Conservation (phyloP, 176 grass and related monocot genomes). For the Eragrostis curvula region DNA sequence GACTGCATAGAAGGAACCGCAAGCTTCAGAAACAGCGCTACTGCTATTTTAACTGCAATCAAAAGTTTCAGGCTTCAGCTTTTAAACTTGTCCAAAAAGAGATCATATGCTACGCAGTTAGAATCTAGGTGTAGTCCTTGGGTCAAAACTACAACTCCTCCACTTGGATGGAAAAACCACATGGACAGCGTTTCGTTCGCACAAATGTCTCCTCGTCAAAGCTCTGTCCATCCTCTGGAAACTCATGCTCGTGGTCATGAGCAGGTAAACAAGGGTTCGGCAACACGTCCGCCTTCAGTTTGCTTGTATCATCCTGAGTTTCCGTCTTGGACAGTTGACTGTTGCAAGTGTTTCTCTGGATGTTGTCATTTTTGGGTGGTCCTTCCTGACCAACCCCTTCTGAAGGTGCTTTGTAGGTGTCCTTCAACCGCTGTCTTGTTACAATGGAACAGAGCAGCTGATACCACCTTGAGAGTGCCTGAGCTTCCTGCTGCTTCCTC, state of each 20-base stretch:
- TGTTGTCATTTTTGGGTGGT: neutral
- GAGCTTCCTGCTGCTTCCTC: constrained; percentile 65
- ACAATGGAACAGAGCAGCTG: constrained; percentile 82
- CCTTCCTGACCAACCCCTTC: constrained; percentile 5
- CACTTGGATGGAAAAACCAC: constrained; percentile 90
- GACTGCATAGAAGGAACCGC: neutral
- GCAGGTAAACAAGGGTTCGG: constrained; percentile 12
- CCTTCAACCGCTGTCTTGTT: constrained; percentile 79
- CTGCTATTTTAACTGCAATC: neutral
- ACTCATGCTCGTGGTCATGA: constrained; percentile 76
- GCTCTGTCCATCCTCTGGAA: constrained; percentile 64
- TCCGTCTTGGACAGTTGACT: neutral
- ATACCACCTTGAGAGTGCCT: constrained; percentile 90
- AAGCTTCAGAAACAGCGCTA: neutral
- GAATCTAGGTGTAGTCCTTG: neutral
- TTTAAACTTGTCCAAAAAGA: neutral
- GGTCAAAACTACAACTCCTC: constrained; percentile 70
- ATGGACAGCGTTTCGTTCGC: constrained; percentile 70
- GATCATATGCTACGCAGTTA: neutral
- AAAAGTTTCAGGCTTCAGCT: neutral
- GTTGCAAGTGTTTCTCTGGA: neutral
- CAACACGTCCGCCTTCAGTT: constrained; percentile 8
- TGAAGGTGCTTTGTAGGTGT: constrained; percentile 56
- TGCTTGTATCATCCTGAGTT: neutral
- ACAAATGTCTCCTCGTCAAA: constrained; percentile 74